Evolutionary conservation across 1,139 yeast species (phyloP).

Genomic region (Taphrina deformans): DNA sequence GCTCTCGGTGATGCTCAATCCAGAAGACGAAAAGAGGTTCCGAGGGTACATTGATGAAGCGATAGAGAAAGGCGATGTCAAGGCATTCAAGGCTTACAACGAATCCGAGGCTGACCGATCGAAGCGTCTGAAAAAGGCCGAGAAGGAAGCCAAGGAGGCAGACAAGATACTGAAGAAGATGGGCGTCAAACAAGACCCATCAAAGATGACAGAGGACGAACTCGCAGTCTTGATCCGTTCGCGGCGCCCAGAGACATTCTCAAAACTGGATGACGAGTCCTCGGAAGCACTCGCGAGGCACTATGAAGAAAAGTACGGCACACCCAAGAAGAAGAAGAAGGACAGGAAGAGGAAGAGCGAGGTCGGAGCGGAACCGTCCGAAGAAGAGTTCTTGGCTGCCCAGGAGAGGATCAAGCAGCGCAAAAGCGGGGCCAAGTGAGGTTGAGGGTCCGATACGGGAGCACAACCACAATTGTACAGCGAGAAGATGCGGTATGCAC

Average conservation of each 20-base stretch:
- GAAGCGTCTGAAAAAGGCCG: slow-evolving; percentile 53
- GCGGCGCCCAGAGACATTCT: slow-evolving; percentile 14
- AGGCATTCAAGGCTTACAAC: slow-evolving; percentile 53
- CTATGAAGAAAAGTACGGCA: slow-evolving; percentile 30
- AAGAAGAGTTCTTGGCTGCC: slow-evolving; percentile 35
- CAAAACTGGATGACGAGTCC: slow-evolving; percentile 23
- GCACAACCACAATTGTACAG: neutral
- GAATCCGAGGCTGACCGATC: slow-evolving; percentile 45
- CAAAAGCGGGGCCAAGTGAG: neutral
- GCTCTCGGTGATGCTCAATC: slow-evolving; percentile 61
- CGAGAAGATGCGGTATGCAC: neutral
- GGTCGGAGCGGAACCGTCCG: slow-evolving; percentile 36
- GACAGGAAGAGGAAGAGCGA: slow-evolving; percentile 19
- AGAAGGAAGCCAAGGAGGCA: slow-evolving; percentile 69
- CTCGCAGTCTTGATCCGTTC: slow-evolving; percentile 25
- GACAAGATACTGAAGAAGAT: slow-evolving; percentile 58
- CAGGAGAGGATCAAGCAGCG: slow-evolving; percentile 33
- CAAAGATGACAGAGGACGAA: slow-evolving; percentile 50
- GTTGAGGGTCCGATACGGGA: neutral
- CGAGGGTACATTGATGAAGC: slow-evolving; percentile 54
- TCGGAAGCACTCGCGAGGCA: slow-evolving; percentile 28
- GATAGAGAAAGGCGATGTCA: slow-evolving; percentile 48
- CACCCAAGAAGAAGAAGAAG: slow-evolving; percentile 28
- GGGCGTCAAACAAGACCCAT: slow-evolving; percentile 47
- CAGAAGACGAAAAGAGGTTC: slow-evolving; percentile 58